Evolutionary conservation across 371 early-diverging fungal species (phyloP).

Genomic region (Syncephalastrum sp.): DNA sequence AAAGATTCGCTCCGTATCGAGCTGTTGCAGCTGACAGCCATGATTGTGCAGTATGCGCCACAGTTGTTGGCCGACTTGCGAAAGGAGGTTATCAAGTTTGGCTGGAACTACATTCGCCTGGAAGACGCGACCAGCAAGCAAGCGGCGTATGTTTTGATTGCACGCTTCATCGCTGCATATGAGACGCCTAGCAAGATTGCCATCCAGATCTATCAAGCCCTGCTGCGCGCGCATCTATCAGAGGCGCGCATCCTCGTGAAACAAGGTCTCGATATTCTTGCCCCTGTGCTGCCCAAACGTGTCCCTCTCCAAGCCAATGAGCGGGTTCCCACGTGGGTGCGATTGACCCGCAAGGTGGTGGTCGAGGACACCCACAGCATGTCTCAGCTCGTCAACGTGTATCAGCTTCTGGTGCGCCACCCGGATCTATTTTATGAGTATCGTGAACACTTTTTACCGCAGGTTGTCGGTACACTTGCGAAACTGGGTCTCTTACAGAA

Average conservation of each 20-base stretch:
- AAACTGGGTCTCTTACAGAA: slow-evolving; percentile 84
- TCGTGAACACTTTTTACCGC: slow-evolving; percentile 86
- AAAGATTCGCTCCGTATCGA: slow-evolving; percentile 84
- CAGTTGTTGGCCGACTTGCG: slow-evolving; percentile 75
- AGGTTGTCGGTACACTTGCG: slow-evolving; percentile 81
- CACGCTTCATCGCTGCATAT: slow-evolving; percentile 88
- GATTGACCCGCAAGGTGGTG: slow-evolving; percentile 83
- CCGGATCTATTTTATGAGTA: slow-evolving; percentile 86
- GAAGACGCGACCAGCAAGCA: slow-evolving; percentile 95
- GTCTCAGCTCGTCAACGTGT: slow-evolving; percentile 86
- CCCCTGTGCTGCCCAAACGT: slow-evolving; percentile 86
- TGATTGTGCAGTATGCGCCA: slow-evolving; percentile 84
- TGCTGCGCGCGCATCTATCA: slow-evolving; percentile 86
- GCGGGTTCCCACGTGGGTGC: slow-evolving; percentile 85
- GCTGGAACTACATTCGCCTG: slow-evolving; percentile 86
- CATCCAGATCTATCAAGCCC: slow-evolving; percentile 83
- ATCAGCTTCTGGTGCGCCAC: slow-evolving; percentile 88
- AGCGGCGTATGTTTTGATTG: slow-evolving; percentile 90
- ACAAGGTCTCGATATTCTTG: slow-evolving; percentile 91
- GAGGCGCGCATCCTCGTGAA: slow-evolving; percentile 84
- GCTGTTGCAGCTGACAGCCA: slow-evolving; percentile 87
- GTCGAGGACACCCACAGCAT: slow-evolving; percentile 90
- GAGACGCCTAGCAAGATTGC: slow-evolving; percentile 93
- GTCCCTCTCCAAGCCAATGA: slow-evolving; percentile 49
- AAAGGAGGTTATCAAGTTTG: slow-evolving; percentile 94